Base-by-base conservation (phyloP, 352 stramenopile species). In the Sclerospora graminicola region DNA sequence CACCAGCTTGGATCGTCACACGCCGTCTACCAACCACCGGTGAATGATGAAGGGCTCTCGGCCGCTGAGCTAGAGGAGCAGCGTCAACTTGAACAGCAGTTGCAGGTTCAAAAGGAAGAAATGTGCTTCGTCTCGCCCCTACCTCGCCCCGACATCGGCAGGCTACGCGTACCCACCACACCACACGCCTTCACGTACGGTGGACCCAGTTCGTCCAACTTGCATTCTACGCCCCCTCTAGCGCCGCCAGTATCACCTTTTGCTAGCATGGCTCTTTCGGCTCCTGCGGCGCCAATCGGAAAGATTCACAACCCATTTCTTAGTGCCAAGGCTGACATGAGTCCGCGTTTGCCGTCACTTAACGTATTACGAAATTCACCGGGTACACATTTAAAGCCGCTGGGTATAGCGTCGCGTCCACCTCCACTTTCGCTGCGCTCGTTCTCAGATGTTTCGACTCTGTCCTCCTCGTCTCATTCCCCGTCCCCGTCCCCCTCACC, bases 51-150 rank as follows among this genome's bases (percentile, higher is more conserved):
- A 19, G 66, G 54, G 15, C 59, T 72, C 37, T 66, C 66, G 8
- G 60, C 64, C n/a, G 69, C 59, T 11, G 69, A 82, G 20, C 33
- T 78, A 5, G 74, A 80, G 34, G 72, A 84, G 20, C 66, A 83
- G 41, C 68, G 65, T 13, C 72, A 82, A 39, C 65, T 88, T 11
- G 70, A 79, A 46, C 70, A 85, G 56, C 76, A 89, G 58, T 63
- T 89, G 8, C 63, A 70, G 42, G 61, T 77, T 36, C 76, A 89
- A 50, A 72, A 75, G 16, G 70, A 89, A 43, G 76, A 89, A 48
- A 89, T 89, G 76, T 77, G 72, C 54, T 84, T 88, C 28, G 61
- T 77, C 15, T 66, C 68, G n/a, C 62, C 64, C 11, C 45, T 67
- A 31, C 64, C 70, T 19, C 66, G 69, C 5, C 65, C 57, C 40